Base-by-base conservation (phyloP, 2,329 filamentous ascomycete species). In the Cercospora sp. region DNA sequence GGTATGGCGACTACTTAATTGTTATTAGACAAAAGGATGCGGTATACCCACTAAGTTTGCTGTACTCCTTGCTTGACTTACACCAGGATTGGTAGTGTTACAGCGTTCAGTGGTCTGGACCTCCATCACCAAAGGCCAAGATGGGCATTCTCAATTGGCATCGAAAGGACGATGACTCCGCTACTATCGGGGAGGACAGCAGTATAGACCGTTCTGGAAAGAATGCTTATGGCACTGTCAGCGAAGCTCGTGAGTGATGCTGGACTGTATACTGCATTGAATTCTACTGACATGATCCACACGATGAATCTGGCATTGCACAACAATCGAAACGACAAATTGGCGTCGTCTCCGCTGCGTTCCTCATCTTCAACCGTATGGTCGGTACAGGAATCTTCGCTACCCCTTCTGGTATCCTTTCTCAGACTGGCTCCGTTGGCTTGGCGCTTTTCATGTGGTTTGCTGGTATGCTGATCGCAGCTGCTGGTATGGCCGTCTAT, bases 401-500 rank as follows among this genome's bases (percentile, higher is more conserved):
- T 9, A 73, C 71, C 7, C 75, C 75, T 18, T 66, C 66, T 33
- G 70, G 68, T 18, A 71, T 76, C 53, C 68, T 76, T 16, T 62
- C 65, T 3, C 69, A 73, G 13, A 72, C 71, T 57, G 75, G 74
- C 23, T 73, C 72, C 60, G 70, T 76, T 18, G 75, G 75, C 13
- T 68, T 70, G 10, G 66, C 80, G 4, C 73, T 83, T 9, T 76
- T 83, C 9, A 74, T 83, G 28, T 83, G 82, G 82, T 67, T 80
- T 13, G 76, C 76, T 3, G 81, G 80, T 8, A 76, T 77, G 36
- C 67, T 82, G 18, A 82, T 82, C 65, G 87, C 88, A 4, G 82
- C 80, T 12, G 86, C 87, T 10, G 89, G 88, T 66, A 86, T 88
- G 63, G 84, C 85, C n/a, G 87, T 90, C 20, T 89, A 89, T 70